Percentiles rank a stretch among this genome's conserved stretches.
phyloP scores from a whole-genome alignment of 2,329 filamentous ascomycete species.

The Anisogramma anomala region DNA sequence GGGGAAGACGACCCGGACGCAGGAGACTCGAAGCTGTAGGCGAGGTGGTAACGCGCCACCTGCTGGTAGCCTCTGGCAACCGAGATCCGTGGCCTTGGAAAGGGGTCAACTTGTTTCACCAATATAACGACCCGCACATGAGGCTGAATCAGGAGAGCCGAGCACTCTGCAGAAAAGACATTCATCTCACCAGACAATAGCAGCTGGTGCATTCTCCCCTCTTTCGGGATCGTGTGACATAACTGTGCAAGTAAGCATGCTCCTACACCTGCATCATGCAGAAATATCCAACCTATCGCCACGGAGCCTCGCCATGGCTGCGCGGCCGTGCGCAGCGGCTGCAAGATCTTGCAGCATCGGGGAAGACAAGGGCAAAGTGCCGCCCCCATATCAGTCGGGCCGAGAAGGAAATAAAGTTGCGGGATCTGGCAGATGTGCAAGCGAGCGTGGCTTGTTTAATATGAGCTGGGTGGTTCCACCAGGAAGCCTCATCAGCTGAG shows the following conservation, averaged over 20 bases:
- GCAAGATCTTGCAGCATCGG: background rate
- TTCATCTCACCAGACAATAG: background rate
- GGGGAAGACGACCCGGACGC: constrained; percentile 50
- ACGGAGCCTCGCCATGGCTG: no score
- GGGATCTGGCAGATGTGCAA: constrained; percentile 2
- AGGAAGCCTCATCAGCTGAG: background rate
- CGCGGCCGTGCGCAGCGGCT: no score
- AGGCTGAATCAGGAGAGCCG: background rate
- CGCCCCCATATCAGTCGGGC: background rate
- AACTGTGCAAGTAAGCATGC: no score
- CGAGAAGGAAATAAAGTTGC: background rate
- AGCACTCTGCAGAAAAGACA: background rate
- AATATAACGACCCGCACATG: background rate
- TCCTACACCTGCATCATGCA: background rate
- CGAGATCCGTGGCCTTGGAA: background rate
- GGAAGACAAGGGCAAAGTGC: background rate
- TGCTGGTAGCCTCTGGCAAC: background rate
- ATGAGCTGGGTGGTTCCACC: background rate
- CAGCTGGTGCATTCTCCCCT: background rate
- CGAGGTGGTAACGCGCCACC: background rate
- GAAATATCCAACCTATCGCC: no score
- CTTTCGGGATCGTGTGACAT: background rate
- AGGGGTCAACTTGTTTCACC: background rate
- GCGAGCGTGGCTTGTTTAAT: background rate
- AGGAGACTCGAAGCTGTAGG: constrained; percentile 25